Percentiles rank a stretch among this genome's conserved stretches.
Conservation (phyloP, 768 basidiomycete species). For the Pulveroboletus sp. region DNA sequence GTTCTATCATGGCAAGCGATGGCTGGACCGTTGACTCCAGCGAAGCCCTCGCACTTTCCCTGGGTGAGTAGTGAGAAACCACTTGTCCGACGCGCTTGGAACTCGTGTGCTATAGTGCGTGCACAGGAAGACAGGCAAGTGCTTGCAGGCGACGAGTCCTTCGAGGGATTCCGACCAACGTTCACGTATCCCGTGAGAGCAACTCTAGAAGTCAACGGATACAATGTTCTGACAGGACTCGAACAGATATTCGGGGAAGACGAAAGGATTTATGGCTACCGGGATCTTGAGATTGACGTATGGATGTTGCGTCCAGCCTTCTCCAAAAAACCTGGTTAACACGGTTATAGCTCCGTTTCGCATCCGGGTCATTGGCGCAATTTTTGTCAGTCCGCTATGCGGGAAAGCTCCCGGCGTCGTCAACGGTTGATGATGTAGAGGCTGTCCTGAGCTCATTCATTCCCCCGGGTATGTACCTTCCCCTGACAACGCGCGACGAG, state of each 20-base stretch:
- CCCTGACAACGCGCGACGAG: not conserved
- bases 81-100: not conserved
- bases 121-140: slow-evolving; percentile 59
- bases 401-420: slow-evolving; percentile 57
- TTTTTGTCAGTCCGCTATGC: slow-evolving; percentile 68
- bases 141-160: slow-evolving; percentile 53
- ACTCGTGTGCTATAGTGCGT: slow-evolving; percentile 46
- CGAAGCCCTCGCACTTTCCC: slow-evolving; percentile 66
- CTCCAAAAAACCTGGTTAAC: slow-evolving; percentile 1
- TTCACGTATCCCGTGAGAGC: slow-evolving; percentile 91
- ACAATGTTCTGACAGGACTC: slow-evolving; percentile 1
- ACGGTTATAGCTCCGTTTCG: slow-evolving; percentile 61
- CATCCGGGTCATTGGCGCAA: slow-evolving; percentile 81
- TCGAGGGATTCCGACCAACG: slow-evolving; percentile 69
- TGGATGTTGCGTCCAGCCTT: slow-evolving; percentile 22
- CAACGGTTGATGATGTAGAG: slow-evolving; percentile 84
- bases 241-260: slow-evolving; percentile 89
- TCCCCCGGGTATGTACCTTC: slow-evolving; percentile 49
- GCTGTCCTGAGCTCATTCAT: slow-evolving; percentile 72
- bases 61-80: slow-evolving; percentile 45
- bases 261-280: slow-evolving; percentile 94
- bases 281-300: slow-evolving; percentile 79
- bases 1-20: slow-evolving; percentile 18
- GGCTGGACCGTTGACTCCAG: slow-evolving; percentile 82
- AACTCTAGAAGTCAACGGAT: not conserved